Base-by-base conservation (phyloP, 2,329 filamentous ascomycete species). In the Botrytis hyacinthi region DNA sequence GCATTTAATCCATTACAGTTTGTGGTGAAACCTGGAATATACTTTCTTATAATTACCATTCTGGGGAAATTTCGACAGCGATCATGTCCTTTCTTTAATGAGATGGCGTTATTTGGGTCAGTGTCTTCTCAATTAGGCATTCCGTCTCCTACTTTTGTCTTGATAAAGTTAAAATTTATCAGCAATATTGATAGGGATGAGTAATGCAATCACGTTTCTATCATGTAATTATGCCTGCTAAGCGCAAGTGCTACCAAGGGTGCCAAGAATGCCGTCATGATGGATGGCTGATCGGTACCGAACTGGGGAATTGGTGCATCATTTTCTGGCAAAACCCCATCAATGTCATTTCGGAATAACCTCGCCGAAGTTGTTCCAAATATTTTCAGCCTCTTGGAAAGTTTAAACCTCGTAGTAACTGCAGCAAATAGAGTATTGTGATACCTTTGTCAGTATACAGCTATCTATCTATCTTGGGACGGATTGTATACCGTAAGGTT, bases 291-390 rank as follows among this genome's bases (percentile, higher is more conserved):
- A 40, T 35, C 32, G 12, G 59, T n/a, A 8, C 59, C 22, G 20
- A 18, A 14, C 14, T 26, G 32, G 14, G 44, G 29, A 14, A 35
- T 48, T 16, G 20, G 29, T n/a, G 48, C 26, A 54, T n/a, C 12
- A n/a, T 54, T 54, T 6, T 32, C 22, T 44, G 40, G 42, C 16
- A 48, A n/a, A 16, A 14, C 10, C 32, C 32, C 65, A 40, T 51
- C 46, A 20, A 66, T 5, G 35, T 68, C 65, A 68, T 68, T 40
- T 68, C 65, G 48, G 65, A 0, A 29, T 8, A 40, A 68, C 35
- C 26, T 26, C 26, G 35, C 65, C 65, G 65, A 68, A 20, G 48
- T 68, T 57, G 35, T 68, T 32, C 48, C 65, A 57, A 29, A 68
- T 32, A 20, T 20, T 6, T 26, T 29, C 35, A 68, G 48, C 35